A percentile compares a stretch with the other conserved stretches of the same genome.
Conservation (phyloP, 2,329 filamentous ascomycete species). For the Ceratocystiopsis brevicomis region DNA sequence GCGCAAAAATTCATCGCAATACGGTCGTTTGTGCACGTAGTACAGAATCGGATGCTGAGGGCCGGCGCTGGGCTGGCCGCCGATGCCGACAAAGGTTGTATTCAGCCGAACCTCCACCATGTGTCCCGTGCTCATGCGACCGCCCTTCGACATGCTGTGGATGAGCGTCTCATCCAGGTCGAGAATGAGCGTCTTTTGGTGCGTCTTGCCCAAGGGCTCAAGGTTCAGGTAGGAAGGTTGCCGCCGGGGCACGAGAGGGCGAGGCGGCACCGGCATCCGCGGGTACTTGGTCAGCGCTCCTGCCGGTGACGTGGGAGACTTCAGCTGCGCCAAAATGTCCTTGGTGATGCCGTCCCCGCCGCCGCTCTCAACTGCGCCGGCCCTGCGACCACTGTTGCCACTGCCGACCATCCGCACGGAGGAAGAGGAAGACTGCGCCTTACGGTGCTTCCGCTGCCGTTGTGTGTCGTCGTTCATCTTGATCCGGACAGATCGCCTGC, state of each 20-base stretch:
- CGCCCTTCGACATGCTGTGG: slow-evolving; percentile 93
- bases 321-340: slow-evolving; percentile 60
- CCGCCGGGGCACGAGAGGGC: slow-evolving; percentile 72
- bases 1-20: slow-evolving; percentile 90
- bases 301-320: slow-evolving; percentile 77
- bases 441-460: slow-evolving; percentile 53
- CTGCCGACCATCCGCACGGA: slow-evolving; percentile 9
- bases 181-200: slow-evolving; percentile 83
- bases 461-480: slow-evolving; percentile 68
- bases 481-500: slow-evolving; percentile 68
- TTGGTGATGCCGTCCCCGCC: slow-evolving; percentile 10
- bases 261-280: slow-evolving; percentile 69
- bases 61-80: slow-evolving; percentile 46
- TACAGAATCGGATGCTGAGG: slow-evolving; percentile 94
- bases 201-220: slow-evolving; percentile 29
- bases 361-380: not conserved
- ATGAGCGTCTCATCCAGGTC: slow-evolving; percentile 96
- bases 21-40: slow-evolving; percentile 94
- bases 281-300: slow-evolving; percentile 73
- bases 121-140: slow-evolving; percentile 86
- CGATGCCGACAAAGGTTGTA: slow-evolving; percentile 47
- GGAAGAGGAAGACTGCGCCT: slow-evolving; percentile 28
- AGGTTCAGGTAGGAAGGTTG: slow-evolving; percentile 70
- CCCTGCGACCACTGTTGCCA: not conserved
- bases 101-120: slow-evolving; percentile 96